Evolutionary conservation across 2,329 filamentous ascomycete genomes (phyloP), one percentile per base, ranked within the genome.

Genomic region (Trichoderma simmonsii): DNA sequence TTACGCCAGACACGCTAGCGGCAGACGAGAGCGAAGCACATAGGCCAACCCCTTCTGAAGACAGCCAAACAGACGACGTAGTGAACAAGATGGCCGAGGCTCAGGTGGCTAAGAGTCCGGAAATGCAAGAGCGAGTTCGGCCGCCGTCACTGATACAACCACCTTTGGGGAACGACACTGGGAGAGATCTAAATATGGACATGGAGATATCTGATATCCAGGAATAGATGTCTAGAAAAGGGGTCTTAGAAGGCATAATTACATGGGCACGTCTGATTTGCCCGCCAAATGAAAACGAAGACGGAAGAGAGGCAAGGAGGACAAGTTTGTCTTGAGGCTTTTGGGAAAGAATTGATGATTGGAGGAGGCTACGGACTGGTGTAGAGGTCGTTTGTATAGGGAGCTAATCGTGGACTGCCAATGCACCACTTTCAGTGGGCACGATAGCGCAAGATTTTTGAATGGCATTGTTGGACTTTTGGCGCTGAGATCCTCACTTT

Each of bases 91-190:
- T 43, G 64, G 39, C 28, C 18, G 48, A 48, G 21, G 39, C 32
- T 9, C 34, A 75, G n/a, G 72, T 75, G 39, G 71, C 63, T 26
- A 77, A 76, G 26, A 75, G 66, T 56, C 84, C 84, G 0, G 84
- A 86, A 75, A 86, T 86, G 84, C 82, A 84, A 74, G 83, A 86
- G 73, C 80, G 82, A 34, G 73, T 74, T 43, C 74, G 76, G n/a
- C 76, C 76, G 9, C 76, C 77, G 12, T 68, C 77, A 14, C 77
- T 81, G 11, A 75, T 80, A 68, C 60, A 75, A 3, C 32, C 74
- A 15, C 71, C 73, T 30, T 72, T 75, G 69, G 73, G 72, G 18
- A 43, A 74, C 65, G 11, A 74, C 73, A 24, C 75, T 76, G 57
- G 78, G 78, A 70, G 71, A 24, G 21, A 72, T 7, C 70, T 73